Evolutionary conservation across 805 yeast genomes (phyloP).

Genomic region (Wickerhamiella parazyma): DNA sequence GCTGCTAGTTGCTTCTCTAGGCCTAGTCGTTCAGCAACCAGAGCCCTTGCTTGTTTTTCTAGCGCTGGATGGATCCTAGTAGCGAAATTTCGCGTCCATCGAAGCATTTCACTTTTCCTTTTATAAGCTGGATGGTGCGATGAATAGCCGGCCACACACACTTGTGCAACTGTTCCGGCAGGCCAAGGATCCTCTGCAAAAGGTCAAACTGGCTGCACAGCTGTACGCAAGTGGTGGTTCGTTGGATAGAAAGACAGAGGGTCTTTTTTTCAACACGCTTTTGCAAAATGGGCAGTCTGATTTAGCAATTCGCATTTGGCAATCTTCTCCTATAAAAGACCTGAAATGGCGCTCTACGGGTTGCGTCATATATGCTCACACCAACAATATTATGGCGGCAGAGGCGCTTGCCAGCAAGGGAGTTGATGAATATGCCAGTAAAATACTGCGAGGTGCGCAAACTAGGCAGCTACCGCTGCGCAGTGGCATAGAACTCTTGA

Average conservation of each 20-base stretch:
- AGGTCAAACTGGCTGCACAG: not conserved
- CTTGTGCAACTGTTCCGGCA: not conserved
- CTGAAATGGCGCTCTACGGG: not conserved
- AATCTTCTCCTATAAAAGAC: not conserved
- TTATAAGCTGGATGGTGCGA: too few species aligned
- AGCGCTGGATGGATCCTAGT: constrained; percentile 37
- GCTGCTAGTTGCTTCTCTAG: constrained; percentile 32
- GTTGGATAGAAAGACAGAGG: not conserved
- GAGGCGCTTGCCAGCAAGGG: not conserved
- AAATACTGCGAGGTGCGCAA: not conserved
- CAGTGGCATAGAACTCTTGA: too few species aligned
- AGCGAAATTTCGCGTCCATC: not conserved
- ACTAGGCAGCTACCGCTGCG: not conserved
- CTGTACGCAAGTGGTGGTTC: not conserved
- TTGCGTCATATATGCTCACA: not conserved
- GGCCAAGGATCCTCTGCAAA: not conserved
- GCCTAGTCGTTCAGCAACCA: constrained; percentile 30
- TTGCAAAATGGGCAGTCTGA: not conserved
- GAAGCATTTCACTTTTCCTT: not conserved
- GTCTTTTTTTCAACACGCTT: not conserved
- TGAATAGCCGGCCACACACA: not conserved
- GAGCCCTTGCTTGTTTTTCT: constrained; percentile 33
- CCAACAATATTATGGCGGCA: not conserved
- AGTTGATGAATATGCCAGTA: not conserved
- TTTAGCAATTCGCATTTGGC: not conserved